These are phyloP conservation scores for Purshia tridentata DNA, from an alignment of 306 rosid species.

Conservation along the genomic window DNA sequence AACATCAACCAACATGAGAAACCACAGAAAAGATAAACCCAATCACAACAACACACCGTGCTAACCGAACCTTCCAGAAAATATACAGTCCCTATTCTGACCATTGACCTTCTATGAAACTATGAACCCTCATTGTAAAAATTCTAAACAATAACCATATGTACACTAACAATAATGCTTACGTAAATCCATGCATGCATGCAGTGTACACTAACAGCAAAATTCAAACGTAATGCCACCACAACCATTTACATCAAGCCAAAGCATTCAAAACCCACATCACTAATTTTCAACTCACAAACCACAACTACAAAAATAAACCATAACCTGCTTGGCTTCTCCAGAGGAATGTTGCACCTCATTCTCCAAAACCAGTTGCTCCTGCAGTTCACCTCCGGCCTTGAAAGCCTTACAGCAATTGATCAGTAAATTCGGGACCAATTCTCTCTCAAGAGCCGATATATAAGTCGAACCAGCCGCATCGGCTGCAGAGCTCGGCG, in stretches of 20 bases:
- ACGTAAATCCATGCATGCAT: not conserved
- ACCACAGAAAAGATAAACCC: slow-evolving; percentile 45
- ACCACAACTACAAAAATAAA: slow-evolving; percentile 28
- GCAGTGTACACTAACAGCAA: not conserved
- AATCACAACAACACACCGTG: slow-evolving; percentile 33
- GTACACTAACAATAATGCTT: not conserved
- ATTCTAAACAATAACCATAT: not conserved
- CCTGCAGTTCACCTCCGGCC: slow-evolving; percentile 56
- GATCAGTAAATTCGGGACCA: slow-evolving; percentile 74
- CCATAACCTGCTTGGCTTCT: slow-evolving; percentile 77
- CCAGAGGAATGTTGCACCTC: slow-evolving; percentile 51
- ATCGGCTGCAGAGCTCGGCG: slow-evolving; percentile 76
- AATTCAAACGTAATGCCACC: not conserved
- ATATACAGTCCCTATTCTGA: not conserved
- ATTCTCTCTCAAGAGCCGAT: slow-evolving; percentile 68
- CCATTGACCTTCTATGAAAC: not conserved
- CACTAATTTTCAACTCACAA: not conserved
- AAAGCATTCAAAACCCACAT: slow-evolving; percentile 9
- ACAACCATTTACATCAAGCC: slow-evolving; percentile 1
- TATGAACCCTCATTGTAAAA: not conserved
- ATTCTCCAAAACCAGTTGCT: slow-evolving; percentile 54
- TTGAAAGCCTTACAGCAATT: slow-evolving; percentile 82
- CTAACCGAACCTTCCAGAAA: not conserved
- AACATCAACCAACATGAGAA: slow-evolving; percentile 76
- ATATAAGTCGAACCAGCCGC: slow-evolving; percentile 65